These are phyloP conservation scores for Clathrospora elynae DNA, from an alignment of 2,329 filamentous ascomycete species.

Conservation along the genomic window DNA sequence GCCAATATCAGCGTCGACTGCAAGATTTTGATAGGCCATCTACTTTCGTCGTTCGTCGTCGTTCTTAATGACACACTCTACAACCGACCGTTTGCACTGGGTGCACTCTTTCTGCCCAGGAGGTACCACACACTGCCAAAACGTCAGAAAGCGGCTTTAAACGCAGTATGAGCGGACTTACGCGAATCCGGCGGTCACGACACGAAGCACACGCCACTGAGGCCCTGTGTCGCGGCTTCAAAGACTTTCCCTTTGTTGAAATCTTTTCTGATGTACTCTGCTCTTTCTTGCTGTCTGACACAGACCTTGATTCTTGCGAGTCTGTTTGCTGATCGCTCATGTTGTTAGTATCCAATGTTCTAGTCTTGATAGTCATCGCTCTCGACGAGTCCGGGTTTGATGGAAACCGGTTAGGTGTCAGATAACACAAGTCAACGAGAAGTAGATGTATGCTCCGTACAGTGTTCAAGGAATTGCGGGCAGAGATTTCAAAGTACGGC, in stretches of 20 bases:
- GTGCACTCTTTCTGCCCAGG: conserved; percentile 58
- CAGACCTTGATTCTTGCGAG: conserved; percentile 20
- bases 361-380: conserved; percentile 20
- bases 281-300: conserved; percentile 16
- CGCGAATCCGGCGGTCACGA: conserved; percentile 52
- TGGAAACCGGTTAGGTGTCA: no score
- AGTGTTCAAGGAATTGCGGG: conserved; percentile 11
- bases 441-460: neutral
- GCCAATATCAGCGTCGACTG: conserved; percentile 10
- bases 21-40: neutral
- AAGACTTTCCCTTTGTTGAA: conserved; percentile 26
- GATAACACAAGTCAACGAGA: neutral
- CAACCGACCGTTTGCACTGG: conserved; percentile 59
- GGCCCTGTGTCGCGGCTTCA: conserved; percentile 51
- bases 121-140: conserved; percentile 58
- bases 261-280: conserved; percentile 20
- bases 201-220: conserved; percentile 63
- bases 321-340: conserved; percentile 23
- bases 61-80: conserved; percentile 62
- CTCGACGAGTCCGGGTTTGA: neutral
- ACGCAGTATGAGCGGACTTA: conserved; percentile 26
- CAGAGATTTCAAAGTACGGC: conserved; percentile 1
- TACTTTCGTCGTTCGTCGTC: conserved; percentile 63
- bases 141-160: conserved; percentile 28
- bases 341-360: conserved; percentile 15